Evolutionary conservation across 1,284 basidiomycete genomes (phyloP), one percentile per base, ranked within the genome.

Genomic region (Malassezia globosa): DNA sequence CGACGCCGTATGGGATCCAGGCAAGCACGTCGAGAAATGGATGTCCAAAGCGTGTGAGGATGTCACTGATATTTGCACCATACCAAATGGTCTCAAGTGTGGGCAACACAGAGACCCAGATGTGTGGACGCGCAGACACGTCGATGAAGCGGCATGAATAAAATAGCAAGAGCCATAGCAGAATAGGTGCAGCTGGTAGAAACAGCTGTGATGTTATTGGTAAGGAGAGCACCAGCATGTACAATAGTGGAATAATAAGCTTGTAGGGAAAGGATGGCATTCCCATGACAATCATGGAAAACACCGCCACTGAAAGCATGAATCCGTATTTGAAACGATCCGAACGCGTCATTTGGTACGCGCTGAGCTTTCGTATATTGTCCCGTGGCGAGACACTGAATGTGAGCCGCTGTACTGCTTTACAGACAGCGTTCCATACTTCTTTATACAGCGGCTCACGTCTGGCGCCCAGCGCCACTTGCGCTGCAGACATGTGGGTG

Each of bases 61-160:
- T 84, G 73, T 95, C 89, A 27, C 86, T 89, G 55, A 96, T 90
- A 75, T 95, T 96, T 42, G 88, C 90, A 8, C 92, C 92, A 72
- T 94, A 96, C 24, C 94, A 77, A 25, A 94, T 87, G 7, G 84
- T 83, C 72, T 97, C 92, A 47, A 96, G 80, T 0, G 90, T 92
- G 0, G 92, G 92, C 3, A 96, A 80, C 22, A 96, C 79, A 8
- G 85, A 83, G 48, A 97, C 90, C 61, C 86, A 90, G 45, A 95
- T 87, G 18, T 77, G 75, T 0, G 90, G 90, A 2, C 89, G 77
- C 66, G 80, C 81, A 3, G 73, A 58, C 8, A 78, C 76, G 0
- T 88, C 85, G 53, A 94, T 86, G 75, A 85, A 94, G 37, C 83
- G 78, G 33, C 84, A 85, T 16, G 82, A 82, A 76, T 84, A 95